Conservation (phyloP, 2,329 filamentous ascomycete genomes). For the Talaromyces sp. region DNA sequence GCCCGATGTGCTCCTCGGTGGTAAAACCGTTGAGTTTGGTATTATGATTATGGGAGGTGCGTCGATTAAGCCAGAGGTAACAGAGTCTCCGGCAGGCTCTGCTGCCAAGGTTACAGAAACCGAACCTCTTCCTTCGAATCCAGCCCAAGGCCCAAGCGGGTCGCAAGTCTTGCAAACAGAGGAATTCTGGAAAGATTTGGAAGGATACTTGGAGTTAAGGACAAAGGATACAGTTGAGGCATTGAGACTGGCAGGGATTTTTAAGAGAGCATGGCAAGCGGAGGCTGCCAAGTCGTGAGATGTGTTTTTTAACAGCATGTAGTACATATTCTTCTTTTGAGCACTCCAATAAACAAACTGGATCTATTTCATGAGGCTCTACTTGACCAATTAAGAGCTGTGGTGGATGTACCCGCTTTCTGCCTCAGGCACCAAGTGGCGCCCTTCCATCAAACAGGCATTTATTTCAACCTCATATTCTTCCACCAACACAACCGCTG, state of each 20-base stretch:
- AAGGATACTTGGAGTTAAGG: constrained; percentile 72
- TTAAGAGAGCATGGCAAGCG: constrained; percentile 63
- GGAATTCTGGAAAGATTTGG: constrained; percentile 82
- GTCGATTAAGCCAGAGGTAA: constrained; percentile 34
- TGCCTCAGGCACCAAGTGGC: constrained; percentile 8
- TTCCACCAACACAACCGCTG: neutral
- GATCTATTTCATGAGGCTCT: neutral
- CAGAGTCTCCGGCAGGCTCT: constrained; percentile 14
- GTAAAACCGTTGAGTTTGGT: constrained; percentile 62
- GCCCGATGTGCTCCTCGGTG: constrained; percentile 34
- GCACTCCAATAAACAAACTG: neutral
- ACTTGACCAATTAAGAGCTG: neutral
- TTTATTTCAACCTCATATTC: neutral
- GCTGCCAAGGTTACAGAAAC: constrained; percentile 24
- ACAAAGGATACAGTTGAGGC: constrained; percentile 65
- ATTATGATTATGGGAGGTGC: constrained; percentile 83
- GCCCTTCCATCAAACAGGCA: neutral
- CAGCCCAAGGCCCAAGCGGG: constrained; percentile 51
- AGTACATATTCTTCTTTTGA: neutral
- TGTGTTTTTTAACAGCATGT: neutral
- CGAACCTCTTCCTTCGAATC: constrained; percentile 22
- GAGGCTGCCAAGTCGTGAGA: constrained; percentile 1
- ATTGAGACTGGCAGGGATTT: constrained; percentile 58
- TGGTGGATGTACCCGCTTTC: neutral
- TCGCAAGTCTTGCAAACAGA: constrained; percentile 59